Evolutionary conservation across 148 eudicot genomes (phyloP).

Genomic region (Fagopyrum esculentum): DNA sequence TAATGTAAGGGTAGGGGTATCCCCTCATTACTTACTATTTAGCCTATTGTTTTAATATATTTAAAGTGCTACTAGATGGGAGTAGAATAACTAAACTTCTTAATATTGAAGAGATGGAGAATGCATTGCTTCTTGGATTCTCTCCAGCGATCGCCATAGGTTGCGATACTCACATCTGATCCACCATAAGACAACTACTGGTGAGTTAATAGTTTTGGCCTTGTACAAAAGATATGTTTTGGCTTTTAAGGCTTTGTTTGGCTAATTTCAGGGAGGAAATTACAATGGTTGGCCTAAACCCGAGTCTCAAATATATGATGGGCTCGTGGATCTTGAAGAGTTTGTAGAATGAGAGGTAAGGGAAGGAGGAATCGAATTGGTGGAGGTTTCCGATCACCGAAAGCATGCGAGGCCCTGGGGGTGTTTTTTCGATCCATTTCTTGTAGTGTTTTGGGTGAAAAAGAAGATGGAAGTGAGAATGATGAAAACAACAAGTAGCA

Average conservation of each 20-base stretch:
- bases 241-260: not conserved
- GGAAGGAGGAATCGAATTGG: not conserved
- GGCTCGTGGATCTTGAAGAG: not conserved
- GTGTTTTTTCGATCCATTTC: too few species aligned
- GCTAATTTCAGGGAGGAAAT: not conserved
- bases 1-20: too few species aligned
- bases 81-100: not conserved
- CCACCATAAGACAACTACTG: too few species aligned
- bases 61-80: too few species aligned
- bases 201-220: not conserved
- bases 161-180: too few species aligned
- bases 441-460: too few species aligned
- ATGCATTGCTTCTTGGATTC: too few species aligned
- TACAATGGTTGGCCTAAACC: not conserved
- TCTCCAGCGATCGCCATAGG: too few species aligned
- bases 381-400: slow-evolving; percentile 20
- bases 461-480: too few species aligned
- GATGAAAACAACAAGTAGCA: too few species aligned
- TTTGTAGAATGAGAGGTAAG: not conserved
- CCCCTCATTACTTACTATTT: too few species aligned
- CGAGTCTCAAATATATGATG: not conserved
- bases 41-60: too few species aligned
- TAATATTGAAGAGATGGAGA: slow-evolving; percentile 15
- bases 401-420: slow-evolving; percentile 24
- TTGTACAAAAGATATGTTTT: not conserved